A percentile compares a stretch with the other conserved stretches of the same genome.
Conservation (phyloP, 1,139 yeast genomes). For the Sugiyamaella paludigena region DNA sequence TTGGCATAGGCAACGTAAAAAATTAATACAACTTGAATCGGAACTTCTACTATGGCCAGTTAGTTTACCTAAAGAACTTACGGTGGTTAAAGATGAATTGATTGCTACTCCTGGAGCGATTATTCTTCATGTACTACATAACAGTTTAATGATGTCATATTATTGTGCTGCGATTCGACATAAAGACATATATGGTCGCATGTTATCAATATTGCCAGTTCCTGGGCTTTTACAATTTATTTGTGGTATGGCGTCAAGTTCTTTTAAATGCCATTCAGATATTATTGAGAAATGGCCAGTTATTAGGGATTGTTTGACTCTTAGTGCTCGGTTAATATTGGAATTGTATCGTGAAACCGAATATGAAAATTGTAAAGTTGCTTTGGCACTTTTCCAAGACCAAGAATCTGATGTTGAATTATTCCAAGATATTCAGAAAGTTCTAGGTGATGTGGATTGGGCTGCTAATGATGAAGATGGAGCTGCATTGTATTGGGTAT, state of each 20-base stretch:
- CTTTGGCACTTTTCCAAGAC: conserved; percentile 23
- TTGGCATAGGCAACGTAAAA: conserved; percentile 6
- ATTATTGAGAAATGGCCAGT: conserved; percentile 24
- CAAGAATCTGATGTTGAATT: conserved; percentile 19
- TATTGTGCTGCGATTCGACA: conserved; percentile 20
- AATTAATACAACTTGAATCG: conserved; percentile 20
- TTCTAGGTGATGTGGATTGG: conserved; percentile 22
- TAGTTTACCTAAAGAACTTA: conserved; percentile 23
- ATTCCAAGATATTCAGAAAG: conserved; percentile 16
- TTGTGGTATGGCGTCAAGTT: conserved; percentile 26
- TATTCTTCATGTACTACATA: conserved; percentile 25
- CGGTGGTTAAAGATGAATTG: conserved; percentile 26
- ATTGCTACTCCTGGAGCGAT: conserved; percentile 26
- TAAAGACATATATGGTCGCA: conserved; percentile 21
- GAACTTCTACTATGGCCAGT: conserved; percentile 28
- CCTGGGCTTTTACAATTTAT: conserved; percentile 27
- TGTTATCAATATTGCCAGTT: conserved; percentile 23
- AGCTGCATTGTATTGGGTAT: conserved; percentile 26
- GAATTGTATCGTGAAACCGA: conserved; percentile 20
- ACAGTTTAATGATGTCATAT: conserved; percentile 21
- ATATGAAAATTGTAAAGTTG: conserved; percentile 24
- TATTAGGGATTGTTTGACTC: conserved; percentile 18
- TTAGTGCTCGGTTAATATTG: conserved; percentile 23
- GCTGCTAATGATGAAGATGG: conserved; percentile 25
- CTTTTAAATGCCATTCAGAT: conserved; percentile 23